Evolutionary conservation across 495 filamentous ascomycete genomes (phyloP), one percentile per base, ranked within the genome.

Genomic region (Aspergillus mulundensis): DNA sequence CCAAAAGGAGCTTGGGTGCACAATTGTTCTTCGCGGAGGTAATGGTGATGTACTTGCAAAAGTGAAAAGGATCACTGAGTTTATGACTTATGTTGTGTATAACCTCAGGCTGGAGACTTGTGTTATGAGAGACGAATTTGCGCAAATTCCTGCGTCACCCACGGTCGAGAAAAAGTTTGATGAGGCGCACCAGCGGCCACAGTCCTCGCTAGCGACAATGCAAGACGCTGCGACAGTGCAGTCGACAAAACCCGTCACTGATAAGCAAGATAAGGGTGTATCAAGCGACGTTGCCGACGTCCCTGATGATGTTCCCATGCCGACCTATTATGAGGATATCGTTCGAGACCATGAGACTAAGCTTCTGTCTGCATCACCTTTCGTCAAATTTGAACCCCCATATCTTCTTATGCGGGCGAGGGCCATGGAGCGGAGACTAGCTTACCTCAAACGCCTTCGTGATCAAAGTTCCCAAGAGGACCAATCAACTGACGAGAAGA

Each of bases 41-140:
- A 78, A 87, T 43, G 85, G 83, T 28, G 68, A 81, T 39, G 75
- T 82, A 0, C 79, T 99, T 6, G 74, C 81, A 2, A 88, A 83
- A 56, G 85, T 99, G 68, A 99, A 99, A 66, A 83, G 83, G 42
- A 95, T 99, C 62, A 95, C 94, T 2, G 95, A 99, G 67, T 95
- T 99, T 64, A 96, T 99, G 91, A 85, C 93, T 53, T 99, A 97
- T 65, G 95, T 99, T 21, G 91, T 97, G 15, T 97, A 99, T 70
- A 99, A 96, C 61, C 79, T 97, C 19, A 96, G 94, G 66, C 81
- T 99, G 7, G 95, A 99, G 70, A 96, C 95, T 1, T 96, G 86
- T 64, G 70, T 99, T 44, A 94, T 99, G 88, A 83, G 92, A 48
- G 95, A 99, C 71, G 92, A 96, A 61, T 96, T 90, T 67, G 88